Conservation (phyloP, 2,329 filamentous ascomycete genomes). For the Penicillium sp. region DNA sequence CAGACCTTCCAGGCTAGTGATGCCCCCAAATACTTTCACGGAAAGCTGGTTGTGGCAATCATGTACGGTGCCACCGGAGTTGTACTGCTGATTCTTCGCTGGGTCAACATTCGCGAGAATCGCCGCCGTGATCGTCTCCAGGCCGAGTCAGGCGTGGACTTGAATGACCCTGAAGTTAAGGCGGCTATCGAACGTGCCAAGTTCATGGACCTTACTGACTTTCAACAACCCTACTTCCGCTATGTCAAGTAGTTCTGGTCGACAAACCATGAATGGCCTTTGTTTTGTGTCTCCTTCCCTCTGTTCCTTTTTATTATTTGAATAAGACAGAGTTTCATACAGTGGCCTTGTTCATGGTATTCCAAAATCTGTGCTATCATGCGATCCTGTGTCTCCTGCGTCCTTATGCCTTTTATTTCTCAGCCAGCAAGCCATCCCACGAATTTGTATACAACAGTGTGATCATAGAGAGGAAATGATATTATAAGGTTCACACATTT, state of each 20-base stretch:
- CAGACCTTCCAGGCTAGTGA: conserved; percentile 34
- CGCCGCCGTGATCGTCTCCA: conserved; percentile 9
- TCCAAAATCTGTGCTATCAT: no score
- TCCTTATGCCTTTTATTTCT: no score
- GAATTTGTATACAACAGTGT: no score
- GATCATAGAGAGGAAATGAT: no score
- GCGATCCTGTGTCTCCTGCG: no score
- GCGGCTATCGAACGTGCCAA: neutral
- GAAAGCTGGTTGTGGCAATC: conserved; percentile 16
- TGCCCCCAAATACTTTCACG: conserved; percentile 23
- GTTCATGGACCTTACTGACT: conserved; percentile 16
- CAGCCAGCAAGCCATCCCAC: no score
- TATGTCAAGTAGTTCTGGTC: conserved; percentile 9
- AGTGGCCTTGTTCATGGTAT: no score
- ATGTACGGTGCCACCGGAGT: conserved; percentile 11
- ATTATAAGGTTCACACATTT: no score
- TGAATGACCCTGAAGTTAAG: neutral
- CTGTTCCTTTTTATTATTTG: no score
- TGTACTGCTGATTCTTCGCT: conserved; percentile 5
- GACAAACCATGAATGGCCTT: neutral
- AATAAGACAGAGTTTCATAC: no score
- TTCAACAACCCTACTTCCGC: conserved; percentile 15
- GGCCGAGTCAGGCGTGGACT: neutral
- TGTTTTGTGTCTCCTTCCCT: no score
- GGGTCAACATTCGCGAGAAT: conserved; percentile 13